Evolutionary conservation across 2,329 filamentous ascomycete genomes (phyloP), one percentile per base, ranked within the genome.

Genomic region (Purpureocillium lavendulum): DNA sequence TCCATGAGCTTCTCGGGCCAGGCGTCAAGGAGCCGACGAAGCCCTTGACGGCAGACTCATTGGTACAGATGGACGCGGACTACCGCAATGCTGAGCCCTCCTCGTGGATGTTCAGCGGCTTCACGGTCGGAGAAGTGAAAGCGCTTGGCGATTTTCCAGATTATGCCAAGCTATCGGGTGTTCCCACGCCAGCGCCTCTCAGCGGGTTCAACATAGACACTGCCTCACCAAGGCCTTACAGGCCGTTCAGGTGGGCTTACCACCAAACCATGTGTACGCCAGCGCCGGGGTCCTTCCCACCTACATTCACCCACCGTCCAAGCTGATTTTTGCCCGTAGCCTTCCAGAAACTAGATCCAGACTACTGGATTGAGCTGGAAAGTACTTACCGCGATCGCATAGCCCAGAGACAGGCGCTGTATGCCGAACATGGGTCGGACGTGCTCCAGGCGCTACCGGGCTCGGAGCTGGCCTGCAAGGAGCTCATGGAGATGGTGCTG

Each of bases 351-450:
- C 65, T 92, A 58, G 84, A 94, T 45, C 66, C 79, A 0, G 81
- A 94, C 55, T 94, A 82, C 76, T 94, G 87, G 87, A 67, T 94
- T n/a, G 87, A 94, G 60, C 70, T 94, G 2, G 86, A 92, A 49
- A 80, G 68, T 36, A 84, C 76, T 3, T 94, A 94, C 56, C 64
- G 62, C 34, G 52, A 69, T 1, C 76, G 82, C 16, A 80, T 94
- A 47, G 68, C 70, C 5, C 77, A 89, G 54, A 82, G 87, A 14
- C 73, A 79, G 52, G 65, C 61, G 0, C 69, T 94, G 0, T 83
- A 80, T 52, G 64, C 63, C 10, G 64, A 80, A 42, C 69, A 90
- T 46, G 78, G 82, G 2, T 67, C 69, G 9, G 61, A 66, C 4
- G 77, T 94, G 2, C 69, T 92, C 1, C 73, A 82, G 40, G 69